Evolutionary conservation across 768 basidiomycete species (phyloP).

Genomic region (Lactarius pseudohatsudake): DNA sequence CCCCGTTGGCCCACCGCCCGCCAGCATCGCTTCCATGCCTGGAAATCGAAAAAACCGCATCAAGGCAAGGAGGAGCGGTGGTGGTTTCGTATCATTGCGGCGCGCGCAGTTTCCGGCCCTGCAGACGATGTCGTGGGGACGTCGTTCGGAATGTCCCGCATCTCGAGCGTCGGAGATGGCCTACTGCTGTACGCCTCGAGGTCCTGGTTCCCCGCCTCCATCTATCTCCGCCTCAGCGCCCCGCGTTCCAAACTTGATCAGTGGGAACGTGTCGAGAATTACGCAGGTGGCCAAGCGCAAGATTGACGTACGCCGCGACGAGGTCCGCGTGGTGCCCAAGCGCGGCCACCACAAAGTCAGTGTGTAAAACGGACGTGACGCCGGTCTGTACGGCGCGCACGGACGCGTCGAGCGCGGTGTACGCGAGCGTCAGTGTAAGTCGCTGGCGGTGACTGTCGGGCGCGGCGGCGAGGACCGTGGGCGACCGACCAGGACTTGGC

Average conservation of each 20-base stretch:
- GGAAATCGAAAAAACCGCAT: conserved; percentile 23
- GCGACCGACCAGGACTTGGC: conserved; percentile 75
- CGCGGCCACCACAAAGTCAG: conserved; percentile 85
- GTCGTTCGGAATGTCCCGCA: neutral
- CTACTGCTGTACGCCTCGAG: conserved; percentile 11
- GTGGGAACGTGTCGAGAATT: too few species aligned
- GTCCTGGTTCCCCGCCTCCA: conserved; percentile 32
- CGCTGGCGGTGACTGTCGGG: conserved; percentile 21
- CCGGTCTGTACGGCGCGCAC: conserved; percentile 57
- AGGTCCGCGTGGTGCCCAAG: conserved; percentile 84
- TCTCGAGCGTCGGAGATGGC: neutral
- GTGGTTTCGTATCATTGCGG: conserved; percentile 45
- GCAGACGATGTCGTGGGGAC: neutral
- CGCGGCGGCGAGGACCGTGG: conserved; percentile 43
- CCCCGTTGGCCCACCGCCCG: conserved; percentile 21
- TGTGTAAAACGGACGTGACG: conserved; percentile 48
- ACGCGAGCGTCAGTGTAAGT: conserved; percentile 42
- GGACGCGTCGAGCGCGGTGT: conserved; percentile 42
- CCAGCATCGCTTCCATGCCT: conserved; percentile 38
- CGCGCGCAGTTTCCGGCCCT: neutral
- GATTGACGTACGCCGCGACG: conserved; percentile 56
- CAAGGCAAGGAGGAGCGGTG: neutral
- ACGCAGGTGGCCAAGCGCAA: conserved; percentile 51
- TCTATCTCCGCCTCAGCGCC: conserved; percentile 15
- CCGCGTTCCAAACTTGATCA: too few species aligned